Percentiles rank a stretch among this genome's conserved stretches.
Conservation (phyloP, 176 grass and related monocot genomes). For the Alopecurus myosuroides region DNA sequence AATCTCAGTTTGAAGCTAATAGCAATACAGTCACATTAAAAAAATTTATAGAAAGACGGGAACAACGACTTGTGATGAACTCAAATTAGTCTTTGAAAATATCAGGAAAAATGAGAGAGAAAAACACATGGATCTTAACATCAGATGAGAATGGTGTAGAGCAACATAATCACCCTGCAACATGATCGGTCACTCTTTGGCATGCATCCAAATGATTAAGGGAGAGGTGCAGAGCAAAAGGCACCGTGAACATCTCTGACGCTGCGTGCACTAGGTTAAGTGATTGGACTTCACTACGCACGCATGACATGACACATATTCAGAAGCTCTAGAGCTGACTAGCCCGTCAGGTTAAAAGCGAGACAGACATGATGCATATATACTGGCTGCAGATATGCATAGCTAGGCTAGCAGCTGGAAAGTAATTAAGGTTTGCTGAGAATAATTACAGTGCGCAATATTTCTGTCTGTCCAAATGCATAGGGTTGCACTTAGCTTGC, state of each 20-base stretch:
- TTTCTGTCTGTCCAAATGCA: neutral
- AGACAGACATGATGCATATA: neutral
- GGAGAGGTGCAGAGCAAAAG: neutral
- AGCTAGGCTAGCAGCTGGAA: neutral
- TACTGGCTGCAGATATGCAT: neutral
- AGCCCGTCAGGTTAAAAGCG: conserved; percentile 13
- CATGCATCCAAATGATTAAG: neutral
- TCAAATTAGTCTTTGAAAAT: no score
- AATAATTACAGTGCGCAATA: neutral
- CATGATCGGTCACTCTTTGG: neutral
- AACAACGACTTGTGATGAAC: no score
- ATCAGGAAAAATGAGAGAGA: no score
- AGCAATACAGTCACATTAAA: no score
- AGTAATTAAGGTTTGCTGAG: neutral
- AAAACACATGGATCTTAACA: no score
- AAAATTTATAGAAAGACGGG: no score
- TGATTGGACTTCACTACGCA: neutral
- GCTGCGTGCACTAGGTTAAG: neutral
- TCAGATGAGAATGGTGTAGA: no score
- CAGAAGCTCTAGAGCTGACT: neutral
- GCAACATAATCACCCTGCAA: neutral
- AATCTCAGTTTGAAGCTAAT: no score
- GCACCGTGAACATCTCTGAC: neutral
- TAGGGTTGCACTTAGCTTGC: neutral
- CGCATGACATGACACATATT: neutral